Evolutionary conservation across 2,329 filamentous ascomycete genomes (phyloP), one percentile per base, ranked within the genome.

Genomic region (Colletotrichum sp.): DNA sequence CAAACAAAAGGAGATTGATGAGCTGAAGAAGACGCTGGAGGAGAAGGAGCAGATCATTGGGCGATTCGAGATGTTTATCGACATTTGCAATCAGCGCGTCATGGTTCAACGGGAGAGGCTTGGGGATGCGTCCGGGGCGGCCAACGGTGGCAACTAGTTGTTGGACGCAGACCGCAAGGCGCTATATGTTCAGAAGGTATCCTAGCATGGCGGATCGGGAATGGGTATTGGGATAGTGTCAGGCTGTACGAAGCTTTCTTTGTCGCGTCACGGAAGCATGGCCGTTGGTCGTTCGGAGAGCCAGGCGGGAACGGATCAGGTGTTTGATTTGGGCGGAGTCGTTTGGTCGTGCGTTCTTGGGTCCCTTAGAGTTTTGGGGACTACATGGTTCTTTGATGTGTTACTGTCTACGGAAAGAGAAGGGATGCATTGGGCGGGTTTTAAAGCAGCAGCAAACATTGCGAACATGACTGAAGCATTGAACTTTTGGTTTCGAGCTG

Each of bases 41-140:
- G 91, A 93, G 75, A 93, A 93, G 82, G 90, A 93, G 76, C 88
- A 89, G 79, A 88, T 90, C 75, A 93, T 93, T 71, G 83, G 88
- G 76, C 92, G 90, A 80, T 93, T 93, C 78, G 92, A 93, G 83
- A 92, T 92, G 89, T 93, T 93, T 70, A 93, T 93, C 79, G 92
- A 93, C 82, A 92, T 93, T 71, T 93, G 92, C 81, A 93, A 93
- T 79, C 88, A 92, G 81, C 86, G 92, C 66, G 92, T 93, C 77
- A 93, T 93, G 87, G 86, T 92, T 69, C 90, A 92, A 81, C 85
- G 91, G 67, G 89, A 92, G 80, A 86, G 89, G 77, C 84, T 93
- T 16, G 76, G 75, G 6, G 77, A 78, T 36, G 66, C 34, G 18
- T 24, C 57, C 21, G 76, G 76, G 7, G 59, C 74, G 15, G 61